Evolutionary conservation across 2,329 filamentous ascomycete species (phyloP).

Genomic region (Hypoxylon sp.): DNA sequence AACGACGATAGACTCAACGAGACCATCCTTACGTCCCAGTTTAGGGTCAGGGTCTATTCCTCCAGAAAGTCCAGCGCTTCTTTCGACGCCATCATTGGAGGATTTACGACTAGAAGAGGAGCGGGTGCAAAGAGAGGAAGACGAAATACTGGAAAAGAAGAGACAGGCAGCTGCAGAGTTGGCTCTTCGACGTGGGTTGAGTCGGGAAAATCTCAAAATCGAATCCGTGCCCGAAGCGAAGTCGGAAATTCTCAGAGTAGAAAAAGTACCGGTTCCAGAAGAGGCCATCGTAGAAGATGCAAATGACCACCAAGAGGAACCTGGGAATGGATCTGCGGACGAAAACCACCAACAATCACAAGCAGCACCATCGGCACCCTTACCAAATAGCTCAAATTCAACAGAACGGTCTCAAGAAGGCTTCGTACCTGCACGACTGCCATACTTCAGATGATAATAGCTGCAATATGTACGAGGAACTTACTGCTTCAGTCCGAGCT

Average conservation of each 20-base stretch:
- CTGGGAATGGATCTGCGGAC: conserved; percentile 21
- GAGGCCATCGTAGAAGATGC: conserved; percentile 48
- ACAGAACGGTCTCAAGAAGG: conserved; percentile 44
- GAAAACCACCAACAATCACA: conserved; percentile 25
- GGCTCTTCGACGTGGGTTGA: conserved; percentile 66
- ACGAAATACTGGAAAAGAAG: conserved; percentile 67
- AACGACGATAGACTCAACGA: conserved; percentile 67
- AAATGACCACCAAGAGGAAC: conserved; percentile 42
- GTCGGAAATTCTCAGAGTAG: conserved; percentile 52
- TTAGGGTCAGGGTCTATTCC: conserved; percentile 51
- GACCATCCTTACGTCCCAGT: conserved; percentile 48
- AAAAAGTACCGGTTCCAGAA: conserved; percentile 51
- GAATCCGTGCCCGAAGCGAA: conserved; percentile 56
- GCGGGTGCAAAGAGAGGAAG: conserved; percentile 65
- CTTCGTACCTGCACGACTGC: conserved; percentile 73
- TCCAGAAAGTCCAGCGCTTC: conserved; percentile 56
- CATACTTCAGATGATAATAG: conserved; percentile 63
- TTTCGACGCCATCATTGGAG: conserved; percentile 63
- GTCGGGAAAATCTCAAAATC: conserved; percentile 55
- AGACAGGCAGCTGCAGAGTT: conserved; percentile 67
- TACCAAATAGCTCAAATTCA: conserved; percentile 24
- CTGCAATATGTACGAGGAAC: conserved; percentile 3
- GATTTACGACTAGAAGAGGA: conserved; percentile 70
- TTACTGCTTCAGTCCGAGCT: not conserved
- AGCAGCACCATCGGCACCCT: conserved; percentile 10